phyloP scores from a whole-genome alignment of 2,329 filamentous ascomycete genomes.

The Cordyceps cateniannulata region DNA sequence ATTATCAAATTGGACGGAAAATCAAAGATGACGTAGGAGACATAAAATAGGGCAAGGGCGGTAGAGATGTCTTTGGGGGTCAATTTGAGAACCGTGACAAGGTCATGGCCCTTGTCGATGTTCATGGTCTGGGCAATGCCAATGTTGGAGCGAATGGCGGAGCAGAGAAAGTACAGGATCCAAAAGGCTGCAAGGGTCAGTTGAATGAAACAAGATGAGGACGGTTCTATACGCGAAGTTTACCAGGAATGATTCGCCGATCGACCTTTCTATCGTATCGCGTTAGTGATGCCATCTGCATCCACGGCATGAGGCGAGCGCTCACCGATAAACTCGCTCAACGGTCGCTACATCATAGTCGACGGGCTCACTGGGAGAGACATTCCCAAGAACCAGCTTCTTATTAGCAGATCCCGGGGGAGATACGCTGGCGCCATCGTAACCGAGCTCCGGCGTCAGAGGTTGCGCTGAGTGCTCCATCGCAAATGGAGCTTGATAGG shows the following conservation, averaged over 20 bases:
- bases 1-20: constrained; percentile 84
- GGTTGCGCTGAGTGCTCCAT: constrained; percentile 1
- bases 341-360: constrained; percentile 46
- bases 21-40: constrained; percentile 86
- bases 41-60: constrained; percentile 82
- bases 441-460: not conserved
- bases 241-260: constrained; percentile 52
- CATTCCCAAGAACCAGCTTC: not conserved
- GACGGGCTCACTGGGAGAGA: not conserved
- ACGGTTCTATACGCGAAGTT: constrained; percentile 5
- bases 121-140: constrained; percentile 97
- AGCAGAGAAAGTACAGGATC: constrained; percentile 86
- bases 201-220: no score
- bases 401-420: not conserved
- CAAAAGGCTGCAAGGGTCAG: constrained; percentile 60
- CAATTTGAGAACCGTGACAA: constrained; percentile 64
- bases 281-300: not conserved
- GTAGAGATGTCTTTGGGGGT: constrained; percentile 73
- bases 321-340: constrained; percentile 46
- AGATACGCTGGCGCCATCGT: constrained; percentile 1
- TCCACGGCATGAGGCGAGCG: not conserved
- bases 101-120: constrained; percentile 59
- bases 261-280: constrained; percentile 42
- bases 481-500: not conserved
- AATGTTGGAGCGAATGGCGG: constrained; percentile 85